These are phyloP conservation scores for Dactylellina haptotyla DNA, from an alignment of 2,329 filamentous ascomycete genomes.

Conservation along the genomic window DNA sequence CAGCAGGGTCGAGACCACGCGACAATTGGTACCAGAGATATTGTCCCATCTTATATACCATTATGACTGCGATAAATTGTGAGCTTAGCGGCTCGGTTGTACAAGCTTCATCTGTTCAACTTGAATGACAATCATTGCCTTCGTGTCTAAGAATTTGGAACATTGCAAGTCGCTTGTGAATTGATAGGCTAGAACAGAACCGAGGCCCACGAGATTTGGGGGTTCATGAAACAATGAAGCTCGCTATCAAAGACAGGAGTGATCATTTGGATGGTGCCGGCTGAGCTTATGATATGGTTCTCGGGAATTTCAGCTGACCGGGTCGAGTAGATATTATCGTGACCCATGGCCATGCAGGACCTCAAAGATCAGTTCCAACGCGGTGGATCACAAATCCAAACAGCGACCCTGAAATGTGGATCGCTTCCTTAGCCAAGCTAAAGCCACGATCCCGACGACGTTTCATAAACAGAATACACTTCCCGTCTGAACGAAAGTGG, in stretches of 20 bases:
- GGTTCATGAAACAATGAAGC: slow-evolving; percentile 6
- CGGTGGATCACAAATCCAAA: background rate
- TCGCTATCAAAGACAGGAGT: slow-evolving; percentile 7
- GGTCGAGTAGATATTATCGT: background rate
- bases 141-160: slow-evolving; percentile 48
- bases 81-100: slow-evolving; percentile 36
- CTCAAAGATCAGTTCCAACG: background rate
- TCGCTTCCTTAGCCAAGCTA: background rate
- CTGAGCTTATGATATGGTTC: background rate
- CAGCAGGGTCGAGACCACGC: slow-evolving; percentile 2
- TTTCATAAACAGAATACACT: no score
- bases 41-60: background rate
- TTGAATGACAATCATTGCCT: slow-evolving; percentile 15
- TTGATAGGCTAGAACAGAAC: slow-evolving; percentile 39
- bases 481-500: no score
- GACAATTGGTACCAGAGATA: slow-evolving; percentile 9
- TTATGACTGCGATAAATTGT: slow-evolving; percentile 1
- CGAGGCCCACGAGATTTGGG: slow-evolving; percentile 3
- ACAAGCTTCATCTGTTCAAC: slow-evolving; percentile 29
- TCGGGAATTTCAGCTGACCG: background rate
- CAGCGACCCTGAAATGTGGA: slow-evolving; percentile 6
- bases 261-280: background rate
- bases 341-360: no score
- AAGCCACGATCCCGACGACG: no score
- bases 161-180: slow-evolving; percentile 28